These are phyloP conservation scores for Alternaria tenuissima DNA, from an alignment of 2,329 filamentous ascomycete species.

Conservation along the genomic window DNA sequence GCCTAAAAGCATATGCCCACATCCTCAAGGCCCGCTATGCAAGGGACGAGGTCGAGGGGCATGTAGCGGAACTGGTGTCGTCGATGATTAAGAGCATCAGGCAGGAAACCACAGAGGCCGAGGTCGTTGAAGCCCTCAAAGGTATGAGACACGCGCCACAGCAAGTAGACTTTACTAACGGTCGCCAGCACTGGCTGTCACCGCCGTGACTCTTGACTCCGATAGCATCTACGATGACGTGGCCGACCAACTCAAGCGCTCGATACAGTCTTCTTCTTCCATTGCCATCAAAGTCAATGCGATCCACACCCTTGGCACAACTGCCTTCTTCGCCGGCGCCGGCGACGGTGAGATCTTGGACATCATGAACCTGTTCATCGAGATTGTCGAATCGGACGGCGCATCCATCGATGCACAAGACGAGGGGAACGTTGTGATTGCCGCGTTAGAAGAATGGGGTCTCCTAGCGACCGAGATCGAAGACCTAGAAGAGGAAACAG, in stretches of 20 bases:
- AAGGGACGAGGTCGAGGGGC: constrained; percentile 66
- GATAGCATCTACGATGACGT: constrained; percentile 72
- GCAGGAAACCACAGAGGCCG: constrained; percentile 71
- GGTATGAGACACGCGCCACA: constrained; percentile 43
- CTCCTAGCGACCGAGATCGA: constrained; percentile 81
- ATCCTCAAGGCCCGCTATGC: constrained; percentile 74
- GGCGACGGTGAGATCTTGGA: constrained; percentile 72
- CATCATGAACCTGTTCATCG: constrained; percentile 76
- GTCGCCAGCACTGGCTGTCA: constrained; percentile 68
- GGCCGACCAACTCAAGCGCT: constrained; percentile 65
- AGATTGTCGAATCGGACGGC: constrained; percentile 82
- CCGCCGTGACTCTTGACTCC: constrained; percentile 71
- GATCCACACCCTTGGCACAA: constrained; percentile 77
- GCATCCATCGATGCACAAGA: constrained; percentile 75
- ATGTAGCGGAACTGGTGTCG: constrained; percentile 68
- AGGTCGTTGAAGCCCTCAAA: constrained; percentile 74
- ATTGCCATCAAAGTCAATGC: constrained; percentile 71
- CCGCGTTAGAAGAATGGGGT: constrained; percentile 80
- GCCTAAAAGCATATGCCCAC: constrained; percentile 68
- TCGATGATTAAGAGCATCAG: constrained; percentile 76
- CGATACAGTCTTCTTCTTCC: constrained; percentile 72
- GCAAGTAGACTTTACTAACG: constrained; percentile 23
- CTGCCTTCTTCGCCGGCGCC: constrained; percentile 78
- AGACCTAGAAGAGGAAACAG: constrained; percentile 74
- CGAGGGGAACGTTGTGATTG: constrained; percentile 73